Evolutionary conservation across 202 grass and related monocot genomes (phyloP).

Genomic region (Cymbopogon flexuosus): DNA sequence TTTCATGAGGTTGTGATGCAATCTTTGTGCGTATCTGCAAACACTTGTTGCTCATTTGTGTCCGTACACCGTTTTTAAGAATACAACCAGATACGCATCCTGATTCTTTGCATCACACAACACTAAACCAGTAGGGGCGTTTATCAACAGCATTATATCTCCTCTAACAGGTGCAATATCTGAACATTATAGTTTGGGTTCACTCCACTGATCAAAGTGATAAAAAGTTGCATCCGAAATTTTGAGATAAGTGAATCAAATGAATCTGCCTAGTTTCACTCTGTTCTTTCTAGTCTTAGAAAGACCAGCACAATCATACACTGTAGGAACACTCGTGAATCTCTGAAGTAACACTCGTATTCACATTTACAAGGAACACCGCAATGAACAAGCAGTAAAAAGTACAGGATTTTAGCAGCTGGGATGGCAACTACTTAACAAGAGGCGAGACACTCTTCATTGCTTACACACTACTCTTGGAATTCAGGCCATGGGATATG

Average conservation of each 20-base stretch:
- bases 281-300: background rate
- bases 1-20: background rate
- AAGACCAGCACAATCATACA: slow-evolving; percentile 20
- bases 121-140: background rate
- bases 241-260: slow-evolving; percentile 12
- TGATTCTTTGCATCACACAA: background rate
- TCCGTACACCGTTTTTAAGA: background rate
- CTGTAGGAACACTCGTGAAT: slow-evolving; percentile 11
- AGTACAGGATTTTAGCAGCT: slow-evolving; percentile 29
- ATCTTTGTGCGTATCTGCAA: background rate
- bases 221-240: background rate
- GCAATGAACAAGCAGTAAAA: slow-evolving; percentile 34
- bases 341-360: slow-evolving; percentile 39
- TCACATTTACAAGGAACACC: slow-evolving; percentile 59
- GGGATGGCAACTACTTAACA: slow-evolving; percentile 45
- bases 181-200: background rate
- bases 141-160: background rate
- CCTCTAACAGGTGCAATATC: background rate
- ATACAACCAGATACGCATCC: background rate
- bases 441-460: background rate
- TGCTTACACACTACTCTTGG: slow-evolving; percentile 27
- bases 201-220: background rate
- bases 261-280: slow-evolving; percentile 25
- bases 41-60: too few species aligned
- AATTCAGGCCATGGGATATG: background rate